Conservation (phyloP, 2,329 filamentous ascomycete species). For the Fusarium mexicanum region DNA sequence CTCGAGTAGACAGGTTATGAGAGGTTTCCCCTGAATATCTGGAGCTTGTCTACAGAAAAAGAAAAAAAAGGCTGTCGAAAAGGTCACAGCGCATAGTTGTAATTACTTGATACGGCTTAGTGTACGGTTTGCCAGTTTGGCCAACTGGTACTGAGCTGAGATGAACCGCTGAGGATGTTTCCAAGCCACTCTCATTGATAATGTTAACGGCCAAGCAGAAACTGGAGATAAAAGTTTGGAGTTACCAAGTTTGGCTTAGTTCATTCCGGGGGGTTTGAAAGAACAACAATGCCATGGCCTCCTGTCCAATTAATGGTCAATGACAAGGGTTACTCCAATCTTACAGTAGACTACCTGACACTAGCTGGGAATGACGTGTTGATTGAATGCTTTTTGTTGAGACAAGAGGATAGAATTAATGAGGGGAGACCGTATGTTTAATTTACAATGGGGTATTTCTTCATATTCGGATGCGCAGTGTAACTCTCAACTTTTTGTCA, state of each 20-base stretch:
- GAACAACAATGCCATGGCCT: not conserved
- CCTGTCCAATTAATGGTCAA: not conserved
- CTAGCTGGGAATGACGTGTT: not conserved
- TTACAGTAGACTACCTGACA: not conserved
- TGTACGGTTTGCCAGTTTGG: not conserved
- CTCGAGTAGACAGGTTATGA: not conserved
- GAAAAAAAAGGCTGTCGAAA: not conserved
- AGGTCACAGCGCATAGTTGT: not conserved
- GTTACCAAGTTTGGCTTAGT: not conserved
- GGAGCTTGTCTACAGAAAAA: not conserved
- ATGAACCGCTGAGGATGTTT: not conserved
- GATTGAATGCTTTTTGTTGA: not conserved
- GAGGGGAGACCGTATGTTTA: not conserved
- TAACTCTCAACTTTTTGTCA: not conserved
- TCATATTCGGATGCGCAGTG: not conserved
- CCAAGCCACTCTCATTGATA: not conserved
- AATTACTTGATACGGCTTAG: not conserved
- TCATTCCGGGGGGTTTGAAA: not conserved
- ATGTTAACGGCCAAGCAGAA: not conserved
- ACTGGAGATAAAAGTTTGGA: not conserved
- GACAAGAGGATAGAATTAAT: rapidly evolving
- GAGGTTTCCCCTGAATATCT: not conserved
- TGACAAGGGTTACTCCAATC: not conserved
- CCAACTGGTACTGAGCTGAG: not conserved
- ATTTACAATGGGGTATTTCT: not conserved